Conservation (phyloP, 805 yeast genomes). For the Yamadazyma nakazawae region DNA sequence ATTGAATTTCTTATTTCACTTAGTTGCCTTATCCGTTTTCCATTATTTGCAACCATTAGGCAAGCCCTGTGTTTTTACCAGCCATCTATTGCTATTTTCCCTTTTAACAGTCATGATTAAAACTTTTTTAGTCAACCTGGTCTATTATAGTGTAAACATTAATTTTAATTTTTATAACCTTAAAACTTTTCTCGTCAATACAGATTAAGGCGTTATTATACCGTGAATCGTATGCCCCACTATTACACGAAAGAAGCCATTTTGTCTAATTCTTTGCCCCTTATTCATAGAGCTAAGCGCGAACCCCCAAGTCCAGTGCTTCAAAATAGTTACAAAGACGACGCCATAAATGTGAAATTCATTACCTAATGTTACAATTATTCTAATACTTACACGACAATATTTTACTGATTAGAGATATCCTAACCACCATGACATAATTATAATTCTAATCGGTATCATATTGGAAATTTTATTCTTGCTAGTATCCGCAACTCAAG, state of each 20-base stretch:
- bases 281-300: neutral
- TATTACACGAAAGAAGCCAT: no score
- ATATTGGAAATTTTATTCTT: no score
- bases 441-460: no score
- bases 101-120: neutral
- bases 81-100: neutral
- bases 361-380: neutral
- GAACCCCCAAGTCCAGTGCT: neutral
- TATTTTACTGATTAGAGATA: neutral
- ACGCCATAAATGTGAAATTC: neutral
- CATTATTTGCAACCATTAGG: neutral
- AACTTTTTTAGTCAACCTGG: no score
- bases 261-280: no score
- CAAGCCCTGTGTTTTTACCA: neutral
- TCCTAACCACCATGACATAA: neutral
- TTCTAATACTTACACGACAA: neutral
- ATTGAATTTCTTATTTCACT: neutral
- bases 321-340: no score
- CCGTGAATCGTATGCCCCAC: no score
- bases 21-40: neutral
- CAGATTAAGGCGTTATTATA: no score
- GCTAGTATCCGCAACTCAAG: neutral
- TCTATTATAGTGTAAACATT: no score
- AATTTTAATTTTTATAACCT: no score
- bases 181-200: no score